Base-by-base conservation (phyloP, 2,329 filamentous ascomycete genomes). In the Rhexocercosporidium sp. region DNA sequence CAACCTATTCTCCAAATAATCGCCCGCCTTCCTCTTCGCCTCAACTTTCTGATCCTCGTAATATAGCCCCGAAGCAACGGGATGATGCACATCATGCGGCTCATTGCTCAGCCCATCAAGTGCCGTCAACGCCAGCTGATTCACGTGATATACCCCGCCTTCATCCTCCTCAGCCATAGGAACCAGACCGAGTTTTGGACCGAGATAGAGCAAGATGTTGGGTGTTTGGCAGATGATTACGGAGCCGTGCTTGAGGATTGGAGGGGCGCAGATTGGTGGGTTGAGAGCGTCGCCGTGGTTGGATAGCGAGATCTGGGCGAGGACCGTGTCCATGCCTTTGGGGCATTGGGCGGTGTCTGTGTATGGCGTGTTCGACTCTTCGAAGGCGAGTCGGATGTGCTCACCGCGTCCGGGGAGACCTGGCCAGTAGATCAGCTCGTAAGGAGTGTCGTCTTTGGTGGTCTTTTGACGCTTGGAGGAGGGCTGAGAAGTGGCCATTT, bases 1-100 rank as follows among this genome's bases (percentile, higher is more conserved):
- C 37, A 94, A 81, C 1, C 92, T 82, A 51, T 81, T 84, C 63
- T 84, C 79, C 9, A 88, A 80, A 66, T 89, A 93, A 64, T 88
- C 83, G 49, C 80, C 80, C 9, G 86, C 83, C 69, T 83, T 85
- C 66, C 82, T 82, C 74, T 88, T 79, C 18, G 88, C 83, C 76
- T 92, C 92, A 0, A 83, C 80, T 77, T 90, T 92, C 79, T 95
- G 92, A 29, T 94, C 90, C 74, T 93, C 90, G 73, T 94, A 95
- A 77, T 89, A 91, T 4, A 85, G 76, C 1, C 77, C 75, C 0
- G 80, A 75, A 1, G 86, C 83, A 61, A 93, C 81, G 0, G 92
- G 92, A 74, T 95, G 92, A 76, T 95, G 92, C 29, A 87, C 88
- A 73, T 94, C 90, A 76, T 94, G 92, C 0, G 87, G 78, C 79